These are phyloP conservation scores for Phytophthora tubulina DNA, from an alignment of 352 stramenopile species.

Conservation along the genomic window DNA sequence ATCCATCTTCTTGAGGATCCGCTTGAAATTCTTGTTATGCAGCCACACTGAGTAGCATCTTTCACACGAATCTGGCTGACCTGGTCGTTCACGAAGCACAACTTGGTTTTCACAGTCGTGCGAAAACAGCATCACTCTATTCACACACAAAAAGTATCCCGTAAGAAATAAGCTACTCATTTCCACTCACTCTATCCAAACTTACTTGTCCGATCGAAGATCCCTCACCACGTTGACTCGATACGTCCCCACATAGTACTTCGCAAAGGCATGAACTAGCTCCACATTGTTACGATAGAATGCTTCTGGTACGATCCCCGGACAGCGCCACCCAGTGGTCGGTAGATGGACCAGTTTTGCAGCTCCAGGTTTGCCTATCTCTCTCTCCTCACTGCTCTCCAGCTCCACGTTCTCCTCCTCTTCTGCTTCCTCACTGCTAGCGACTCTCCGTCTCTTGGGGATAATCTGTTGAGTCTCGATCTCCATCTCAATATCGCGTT, in stretches of 20 bases:
- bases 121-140: constrained; percentile 74
- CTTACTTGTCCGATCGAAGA: constrained; percentile 69
- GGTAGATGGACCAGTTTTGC: constrained; percentile 50
- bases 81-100: constrained; percentile 55
- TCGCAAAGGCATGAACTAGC: constrained; percentile 70
- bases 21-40: constrained; percentile 75
- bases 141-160: constrained; percentile 14
- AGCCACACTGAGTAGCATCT: constrained; percentile 68
- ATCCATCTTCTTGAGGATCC: constrained; percentile 77
- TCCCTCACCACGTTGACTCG: constrained; percentile 72
- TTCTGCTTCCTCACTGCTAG: constrained; percentile 20
- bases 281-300: constrained; percentile 65
- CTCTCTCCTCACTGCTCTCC: constrained; percentile 1
- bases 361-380: not conserved
- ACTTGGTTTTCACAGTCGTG: constrained; percentile 72
- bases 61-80: constrained; percentile 60
- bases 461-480: constrained; percentile 12
- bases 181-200: constrained; percentile 1
- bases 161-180: not conserved
- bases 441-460: constrained; percentile 26
- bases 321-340: constrained; percentile 66
- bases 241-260: constrained; percentile 73
- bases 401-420: constrained; percentile 6
- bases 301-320: constrained; percentile 61
- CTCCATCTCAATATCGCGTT: constrained; percentile 25